Base-by-base conservation (phyloP, 805 yeast genomes). In the Monosporozyma solicola region DNA sequence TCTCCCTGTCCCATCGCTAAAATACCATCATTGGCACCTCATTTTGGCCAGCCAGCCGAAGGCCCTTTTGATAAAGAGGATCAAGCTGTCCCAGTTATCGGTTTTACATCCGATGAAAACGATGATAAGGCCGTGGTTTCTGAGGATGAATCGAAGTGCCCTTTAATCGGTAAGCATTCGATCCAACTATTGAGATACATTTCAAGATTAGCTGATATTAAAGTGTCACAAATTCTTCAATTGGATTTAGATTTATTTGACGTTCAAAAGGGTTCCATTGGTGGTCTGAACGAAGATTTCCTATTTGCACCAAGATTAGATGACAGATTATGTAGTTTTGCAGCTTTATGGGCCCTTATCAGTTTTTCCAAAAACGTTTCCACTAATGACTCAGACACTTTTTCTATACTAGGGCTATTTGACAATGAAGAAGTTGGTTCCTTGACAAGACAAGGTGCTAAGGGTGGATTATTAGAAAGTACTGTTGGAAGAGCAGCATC, bases 341-440 rank as follows among this genome's bases (percentile, higher is more conserved):
- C 92, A 22, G 94, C 92, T 22, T 65, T 85, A 52, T 66, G 74
- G 52, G 82, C 85, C 0, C 71, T 88, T 56, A 67, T 85, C 48
- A 78, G 75, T 54, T 70, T 69, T 39, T 62, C 76, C n/a, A 66
- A 69, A 47, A 58, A 59, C 27, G 65, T 84, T 44, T 77, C 76
- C 54, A 63, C 71, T 20, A 61, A 71, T 16, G 65, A 69, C 45
- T 56, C 57, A 29, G 73, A 71, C 47, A 62, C 72, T 1, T 82
- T 83, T 61, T 74, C 80, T 33, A 68, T 83, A 52, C 88, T 84
- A 1, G 83, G 84, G 3, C 72, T 85, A 58, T 85, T 79, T 60
- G 94, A 87, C 62, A 81, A 85, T 65, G 96, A 88, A 70, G 96
- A 88, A 70, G 78, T 88, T 53, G 96, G 96, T 9, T 84, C 92